Evolutionary conservation across 208 protist genomes (phyloP).

Genomic region (Leishmania turanica): DNA sequence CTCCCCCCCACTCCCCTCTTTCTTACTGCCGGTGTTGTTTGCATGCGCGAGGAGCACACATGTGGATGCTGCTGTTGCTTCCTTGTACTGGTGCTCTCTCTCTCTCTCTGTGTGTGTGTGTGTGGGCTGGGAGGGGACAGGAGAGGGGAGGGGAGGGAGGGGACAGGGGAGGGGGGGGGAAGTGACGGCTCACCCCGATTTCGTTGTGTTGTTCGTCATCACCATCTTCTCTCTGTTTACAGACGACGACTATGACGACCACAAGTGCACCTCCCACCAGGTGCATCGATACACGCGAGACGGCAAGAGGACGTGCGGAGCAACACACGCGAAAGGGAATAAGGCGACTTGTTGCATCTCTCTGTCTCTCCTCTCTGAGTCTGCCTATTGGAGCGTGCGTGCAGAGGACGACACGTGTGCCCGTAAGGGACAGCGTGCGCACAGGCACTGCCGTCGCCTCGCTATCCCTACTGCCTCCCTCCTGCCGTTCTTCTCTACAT

Average conservation of each 20-base stretch:
- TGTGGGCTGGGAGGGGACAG: neutral
- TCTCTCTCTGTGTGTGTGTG: neutral
- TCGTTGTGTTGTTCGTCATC: constrained; percentile 10
- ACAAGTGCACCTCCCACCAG: neutral
- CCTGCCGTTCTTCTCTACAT: neutral
- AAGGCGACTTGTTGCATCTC: neutral
- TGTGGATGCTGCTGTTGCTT: neutral
- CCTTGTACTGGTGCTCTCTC: neutral
- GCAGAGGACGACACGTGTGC: neutral
- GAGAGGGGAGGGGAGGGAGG: neutral
- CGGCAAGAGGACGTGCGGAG: no score
- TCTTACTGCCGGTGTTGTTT: neutral
- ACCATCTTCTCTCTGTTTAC: constrained; percentile 5
- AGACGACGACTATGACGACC: neutral
- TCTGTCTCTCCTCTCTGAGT: neutral
- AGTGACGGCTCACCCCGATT: neutral
- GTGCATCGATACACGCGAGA: neutral
- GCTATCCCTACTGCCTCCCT: neutral
- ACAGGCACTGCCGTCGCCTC: neutral
- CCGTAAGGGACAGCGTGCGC: neutral
- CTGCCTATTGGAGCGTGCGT: neutral
- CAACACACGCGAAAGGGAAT: neutral
- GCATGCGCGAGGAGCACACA: neutral
- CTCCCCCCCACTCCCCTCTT: no score
- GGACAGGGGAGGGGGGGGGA: neutral